phyloP scores from a whole-genome alignment of 768 basidiomycete genomes.

The Lactarius akahatsu region DNA sequence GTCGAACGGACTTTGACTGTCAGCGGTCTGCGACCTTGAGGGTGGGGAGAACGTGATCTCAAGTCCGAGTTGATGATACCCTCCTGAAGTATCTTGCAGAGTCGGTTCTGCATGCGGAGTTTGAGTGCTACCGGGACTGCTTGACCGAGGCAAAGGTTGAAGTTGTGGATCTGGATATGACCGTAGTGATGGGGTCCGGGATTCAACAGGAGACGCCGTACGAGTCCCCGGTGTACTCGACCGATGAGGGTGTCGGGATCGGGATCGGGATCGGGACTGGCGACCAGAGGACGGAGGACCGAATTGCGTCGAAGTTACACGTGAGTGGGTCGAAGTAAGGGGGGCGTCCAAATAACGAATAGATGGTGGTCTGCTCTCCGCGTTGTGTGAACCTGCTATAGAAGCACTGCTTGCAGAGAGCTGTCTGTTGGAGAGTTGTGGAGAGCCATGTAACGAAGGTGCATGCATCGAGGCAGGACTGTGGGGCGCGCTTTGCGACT shows the following conservation, averaged over 20 bases:
- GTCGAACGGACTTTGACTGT: too few species aligned
- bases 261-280: too few species aligned
- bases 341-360: neutral
- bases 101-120: neutral
- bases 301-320: conserved; percentile 6
- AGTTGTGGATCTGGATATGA: too few species aligned
- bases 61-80: too few species aligned
- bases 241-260: too few species aligned
- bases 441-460: neutral
- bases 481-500: neutral
- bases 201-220: too few species aligned
- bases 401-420: neutral
- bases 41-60: too few species aligned
- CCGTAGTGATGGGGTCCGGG: too few species aligned
- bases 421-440: neutral
- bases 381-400: neutral
- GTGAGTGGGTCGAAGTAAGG: neutral
- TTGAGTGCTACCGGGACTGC: neutral
- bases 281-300: neutral
- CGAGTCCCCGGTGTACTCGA: too few species aligned
- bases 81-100: too few species aligned
- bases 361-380: neutral
- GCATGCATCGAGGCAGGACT: neutral
- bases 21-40: neutral
- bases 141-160: neutral